Conservation (phyloP, 306 rosid species). For the Citrullus colocynthis region DNA sequence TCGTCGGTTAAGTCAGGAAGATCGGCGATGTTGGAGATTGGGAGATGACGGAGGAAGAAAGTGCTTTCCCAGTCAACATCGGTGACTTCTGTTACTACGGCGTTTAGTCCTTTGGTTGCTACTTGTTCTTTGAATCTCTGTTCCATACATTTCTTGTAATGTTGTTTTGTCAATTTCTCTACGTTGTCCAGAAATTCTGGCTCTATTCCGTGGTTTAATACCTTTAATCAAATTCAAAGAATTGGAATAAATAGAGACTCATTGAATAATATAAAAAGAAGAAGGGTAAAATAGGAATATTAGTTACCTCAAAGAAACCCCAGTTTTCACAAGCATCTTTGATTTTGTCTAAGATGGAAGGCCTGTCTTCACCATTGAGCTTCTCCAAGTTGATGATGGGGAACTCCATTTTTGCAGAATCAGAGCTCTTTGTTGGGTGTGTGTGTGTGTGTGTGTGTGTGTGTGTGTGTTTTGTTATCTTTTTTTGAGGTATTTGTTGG, state of each 20-base stretch:
- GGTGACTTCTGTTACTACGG: constrained; percentile 45
- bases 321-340: constrained; percentile 90
- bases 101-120: constrained; percentile 46
- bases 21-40: constrained; percentile 51
- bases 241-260: too few species aligned
- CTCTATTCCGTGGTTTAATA: constrained; percentile 56
- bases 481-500: background rate
- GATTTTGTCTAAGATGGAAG: constrained; percentile 42
- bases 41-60: constrained; percentile 62
- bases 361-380: constrained; percentile 57
- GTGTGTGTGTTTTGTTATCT: constrained; percentile 12
- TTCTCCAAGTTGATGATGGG: constrained; percentile 62
- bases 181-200: constrained; percentile 57
- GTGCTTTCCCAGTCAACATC: constrained; percentile 90
- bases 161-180: constrained; percentile 69
- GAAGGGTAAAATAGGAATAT: too few species aligned
- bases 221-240: constrained; percentile 13
- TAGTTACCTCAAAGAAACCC: constrained; percentile 88
- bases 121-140: constrained; percentile 48
- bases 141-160: constrained; percentile 64
- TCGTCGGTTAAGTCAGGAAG: constrained; percentile 61
- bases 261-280: too few species aligned
- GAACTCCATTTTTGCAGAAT: constrained; percentile 16
- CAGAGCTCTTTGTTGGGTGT: too few species aligned
- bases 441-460: background rate